These are phyloP conservation scores for Luffa aegyptiaca DNA, from an alignment of 306 rosid genomes.

Conservation along the genomic window DNA sequence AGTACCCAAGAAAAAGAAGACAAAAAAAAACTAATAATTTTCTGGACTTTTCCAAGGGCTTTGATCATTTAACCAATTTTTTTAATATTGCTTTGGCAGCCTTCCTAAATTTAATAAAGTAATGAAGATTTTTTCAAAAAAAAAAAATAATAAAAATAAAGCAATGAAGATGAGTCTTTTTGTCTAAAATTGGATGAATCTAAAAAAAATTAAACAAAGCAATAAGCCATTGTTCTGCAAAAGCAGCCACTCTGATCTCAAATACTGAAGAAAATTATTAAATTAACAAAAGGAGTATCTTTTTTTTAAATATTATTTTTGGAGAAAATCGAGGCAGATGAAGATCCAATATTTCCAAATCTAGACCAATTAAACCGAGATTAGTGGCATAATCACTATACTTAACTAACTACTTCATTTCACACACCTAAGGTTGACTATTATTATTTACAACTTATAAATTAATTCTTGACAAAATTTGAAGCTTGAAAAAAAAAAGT, in stretches of 20 bases:
- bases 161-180: background rate
- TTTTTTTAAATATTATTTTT: background rate
- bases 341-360: background rate
- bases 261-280: background rate
- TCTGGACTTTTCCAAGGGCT: background rate
- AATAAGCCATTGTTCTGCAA: background rate
- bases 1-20: background rate
- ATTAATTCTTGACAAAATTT: too few species aligned
- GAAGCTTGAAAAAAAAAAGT: too few species aligned
- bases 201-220: background rate
- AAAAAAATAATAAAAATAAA: too few species aligned
- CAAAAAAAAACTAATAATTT: background rate
- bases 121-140: too few species aligned
- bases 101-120: background rate
- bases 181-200: background rate
- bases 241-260: slow-evolving; percentile 1
- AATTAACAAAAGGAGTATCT: background rate
- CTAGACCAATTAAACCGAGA: background rate
- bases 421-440: background rate
- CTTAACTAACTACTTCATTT: background rate
- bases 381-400: background rate
- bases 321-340: background rate
- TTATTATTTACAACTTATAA: background rate
- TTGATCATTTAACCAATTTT: background rate
- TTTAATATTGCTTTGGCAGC: background rate